Evolutionary conservation across 257 asterid species (phyloP).

Genomic region (Capsicum baccatum): DNA sequence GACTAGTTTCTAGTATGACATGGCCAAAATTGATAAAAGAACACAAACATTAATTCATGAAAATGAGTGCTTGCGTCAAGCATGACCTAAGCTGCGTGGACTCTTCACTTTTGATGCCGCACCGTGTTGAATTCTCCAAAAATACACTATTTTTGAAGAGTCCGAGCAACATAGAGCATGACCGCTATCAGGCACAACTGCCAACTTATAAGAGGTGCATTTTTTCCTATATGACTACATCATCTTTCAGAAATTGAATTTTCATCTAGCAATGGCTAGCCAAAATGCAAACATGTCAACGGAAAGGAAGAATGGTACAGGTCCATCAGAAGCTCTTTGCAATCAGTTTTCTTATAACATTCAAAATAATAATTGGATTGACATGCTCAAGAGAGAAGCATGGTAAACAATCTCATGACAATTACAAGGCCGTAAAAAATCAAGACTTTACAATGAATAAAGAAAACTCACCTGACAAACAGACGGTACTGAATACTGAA

Average conservation of each 20-base stretch:
- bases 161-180: background rate
- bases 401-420: background rate
- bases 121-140: no score
- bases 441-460: background rate
- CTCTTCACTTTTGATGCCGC: no score
- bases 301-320: background rate
- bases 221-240: background rate
- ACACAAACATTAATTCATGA: background rate
- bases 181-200: background rate
- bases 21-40: background rate
- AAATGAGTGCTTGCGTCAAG: background rate
- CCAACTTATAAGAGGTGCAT: background rate
- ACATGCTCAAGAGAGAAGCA: constrained; percentile 6
- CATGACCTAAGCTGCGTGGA: background rate
- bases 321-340: background rate
- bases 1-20: background rate
- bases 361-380: background rate
- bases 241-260: background rate
- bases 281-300: background rate
- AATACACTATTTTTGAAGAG: no score
- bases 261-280: background rate
- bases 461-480: constrained; percentile 54
- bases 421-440: background rate
- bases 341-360: background rate
- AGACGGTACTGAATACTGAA: constrained; percentile 75